phyloP scores from a whole-genome alignment of 257 asterid genomes.

The Salvia splendens region DNA sequence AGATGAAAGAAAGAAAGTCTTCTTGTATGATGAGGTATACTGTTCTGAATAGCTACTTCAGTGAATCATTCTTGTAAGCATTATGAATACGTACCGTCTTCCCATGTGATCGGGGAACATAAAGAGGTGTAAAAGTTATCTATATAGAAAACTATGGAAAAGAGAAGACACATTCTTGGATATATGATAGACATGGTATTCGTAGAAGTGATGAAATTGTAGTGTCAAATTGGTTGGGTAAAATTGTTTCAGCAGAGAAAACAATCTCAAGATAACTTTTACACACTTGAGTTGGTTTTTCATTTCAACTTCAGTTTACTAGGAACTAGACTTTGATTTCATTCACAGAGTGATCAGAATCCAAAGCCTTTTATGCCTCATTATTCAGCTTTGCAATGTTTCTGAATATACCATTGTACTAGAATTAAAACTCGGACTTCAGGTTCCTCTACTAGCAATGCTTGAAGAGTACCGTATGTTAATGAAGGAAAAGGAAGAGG shows the following conservation, averaged over 20 bases:
- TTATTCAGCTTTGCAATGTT: not conserved
- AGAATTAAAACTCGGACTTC: conserved; percentile 20
- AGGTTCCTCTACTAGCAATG: conserved; percentile 93
- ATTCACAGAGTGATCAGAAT: not conserved
- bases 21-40: conserved; percentile 85
- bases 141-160: not conserved
- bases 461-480: conserved; percentile 73
- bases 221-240: not conserved
- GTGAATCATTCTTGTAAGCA: not conserved
- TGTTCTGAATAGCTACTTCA: conserved; percentile 17
- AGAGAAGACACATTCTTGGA: not conserved
- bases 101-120: not conserved
- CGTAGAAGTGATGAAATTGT: not conserved
- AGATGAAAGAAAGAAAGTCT: conserved; percentile 79
- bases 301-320: not conserved
- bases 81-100: not conserved
- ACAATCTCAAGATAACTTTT: not conserved
- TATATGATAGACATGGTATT: not conserved
- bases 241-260: conserved; percentile 13
- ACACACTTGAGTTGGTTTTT: not conserved
- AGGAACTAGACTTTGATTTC: conserved; percentile 2
- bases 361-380: not conserved
- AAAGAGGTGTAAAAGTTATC: conserved; percentile 14
- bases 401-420: conserved; percentile 5
- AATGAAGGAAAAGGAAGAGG: conserved; percentile 78